phyloP scores from a whole-genome alignment of 2,329 filamentous ascomycete species.

The Orbilia brochopaga region DNA sequence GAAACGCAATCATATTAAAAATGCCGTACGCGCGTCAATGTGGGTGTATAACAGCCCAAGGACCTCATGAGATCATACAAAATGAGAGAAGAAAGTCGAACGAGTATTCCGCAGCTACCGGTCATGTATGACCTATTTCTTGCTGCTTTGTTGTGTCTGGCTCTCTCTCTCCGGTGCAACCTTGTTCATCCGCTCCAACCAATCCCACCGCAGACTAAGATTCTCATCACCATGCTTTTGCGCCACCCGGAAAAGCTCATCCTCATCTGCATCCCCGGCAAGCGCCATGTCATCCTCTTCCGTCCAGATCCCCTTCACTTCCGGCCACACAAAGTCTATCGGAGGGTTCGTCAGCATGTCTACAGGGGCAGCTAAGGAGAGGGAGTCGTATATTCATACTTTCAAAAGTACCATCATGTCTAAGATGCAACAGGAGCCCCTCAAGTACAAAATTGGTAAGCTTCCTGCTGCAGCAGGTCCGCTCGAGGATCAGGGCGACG shows the following conservation, averaged over 20 bases:
- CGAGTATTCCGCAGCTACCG: no score
- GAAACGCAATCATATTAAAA: no score
- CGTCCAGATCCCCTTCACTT: not conserved
- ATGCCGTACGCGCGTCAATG: no score
- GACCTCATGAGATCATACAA: no score
- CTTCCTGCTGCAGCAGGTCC: not conserved
- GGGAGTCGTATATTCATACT: not conserved
- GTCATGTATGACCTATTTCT: no score
- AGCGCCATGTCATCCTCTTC: not conserved
- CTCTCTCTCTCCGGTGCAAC: no score
- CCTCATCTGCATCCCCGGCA: not conserved
- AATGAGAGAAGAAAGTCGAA: no score
- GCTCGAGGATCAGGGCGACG: not conserved
- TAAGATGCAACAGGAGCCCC: not conserved
- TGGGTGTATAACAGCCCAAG: no score
- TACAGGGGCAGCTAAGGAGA: not conserved
- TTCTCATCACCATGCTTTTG: not conserved
- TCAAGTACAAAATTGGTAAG: not conserved
- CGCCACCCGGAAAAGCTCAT: not conserved
- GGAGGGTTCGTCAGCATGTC: not conserved
- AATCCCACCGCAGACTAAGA: not conserved
- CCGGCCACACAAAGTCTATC: conserved; percentile 7
- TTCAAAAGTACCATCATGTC: not conserved
- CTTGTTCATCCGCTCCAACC: not conserved
- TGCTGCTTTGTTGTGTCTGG: no score